phyloP scores from a whole-genome alignment of 495 filamentous ascomycete genomes.

The Pseudomonodictys pantanalensis region DNA sequence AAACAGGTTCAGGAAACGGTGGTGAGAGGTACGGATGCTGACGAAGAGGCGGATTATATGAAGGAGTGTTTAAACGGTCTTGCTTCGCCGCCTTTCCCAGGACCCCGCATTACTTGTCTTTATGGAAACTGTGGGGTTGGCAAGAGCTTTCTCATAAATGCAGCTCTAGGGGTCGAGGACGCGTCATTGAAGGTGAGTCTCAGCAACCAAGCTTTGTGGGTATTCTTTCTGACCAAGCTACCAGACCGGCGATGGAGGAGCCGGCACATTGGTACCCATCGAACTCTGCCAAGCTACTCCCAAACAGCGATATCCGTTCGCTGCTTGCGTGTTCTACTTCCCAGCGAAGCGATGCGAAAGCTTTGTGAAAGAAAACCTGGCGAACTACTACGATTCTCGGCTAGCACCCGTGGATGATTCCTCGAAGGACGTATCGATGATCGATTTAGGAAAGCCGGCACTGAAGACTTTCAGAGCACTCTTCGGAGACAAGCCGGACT shows the following conservation, averaged over 20 bases:
- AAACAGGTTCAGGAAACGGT: not conserved
- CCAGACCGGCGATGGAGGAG: not conserved
- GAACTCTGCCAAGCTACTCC: not conserved
- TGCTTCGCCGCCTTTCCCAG: not conserved
- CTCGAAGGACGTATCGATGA: not conserved
- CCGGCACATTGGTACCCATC: not conserved
- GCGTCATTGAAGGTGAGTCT: not conserved
- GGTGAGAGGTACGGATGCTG: not conserved
- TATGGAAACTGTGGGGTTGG: not conserved
- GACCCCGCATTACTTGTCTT: not conserved
- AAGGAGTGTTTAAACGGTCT: not conserved
- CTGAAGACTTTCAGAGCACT: not conserved
- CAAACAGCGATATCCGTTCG: not conserved
- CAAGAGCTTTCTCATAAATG: not conserved
- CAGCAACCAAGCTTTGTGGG: not conserved
- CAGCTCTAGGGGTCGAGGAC: not conserved
- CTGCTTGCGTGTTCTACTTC: not conserved
- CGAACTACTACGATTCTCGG: not conserved
- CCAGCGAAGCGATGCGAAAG: not conserved
- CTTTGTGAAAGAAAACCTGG: not conserved
- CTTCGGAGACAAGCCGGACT: not conserved
- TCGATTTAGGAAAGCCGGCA: not conserved
- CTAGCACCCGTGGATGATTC: not conserved
- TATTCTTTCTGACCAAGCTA: not conserved
- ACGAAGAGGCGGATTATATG: not conserved